Evolutionary conservation across 371 early-diverging fungal species (phyloP).

Genomic region (Blakeslea trispora): DNA sequence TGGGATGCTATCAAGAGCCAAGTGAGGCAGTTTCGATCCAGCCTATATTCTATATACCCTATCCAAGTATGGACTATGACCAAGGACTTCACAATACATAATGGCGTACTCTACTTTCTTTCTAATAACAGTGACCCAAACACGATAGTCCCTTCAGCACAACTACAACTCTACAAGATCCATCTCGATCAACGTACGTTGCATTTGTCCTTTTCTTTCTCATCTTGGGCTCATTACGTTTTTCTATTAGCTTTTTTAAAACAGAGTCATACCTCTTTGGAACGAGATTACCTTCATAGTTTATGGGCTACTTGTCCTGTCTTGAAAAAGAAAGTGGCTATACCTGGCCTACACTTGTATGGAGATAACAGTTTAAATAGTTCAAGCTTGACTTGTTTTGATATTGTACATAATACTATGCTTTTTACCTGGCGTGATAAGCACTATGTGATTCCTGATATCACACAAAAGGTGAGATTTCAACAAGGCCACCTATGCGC

Average conservation of each 20-base stretch:
- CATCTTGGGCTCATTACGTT: background rate
- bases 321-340: constrained; percentile 5
- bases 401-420: constrained; percentile 3
- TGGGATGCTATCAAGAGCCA: constrained; percentile 66
- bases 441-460: constrained; percentile 10
- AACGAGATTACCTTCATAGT: background rate
- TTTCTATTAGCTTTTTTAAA: background rate
- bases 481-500: too few relatives aligned
- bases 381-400: constrained; percentile 12
- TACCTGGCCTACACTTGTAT: constrained; percentile 17
- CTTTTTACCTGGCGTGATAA: constrained; percentile 14
- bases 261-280: background rate
- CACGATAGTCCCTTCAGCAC: constrained; percentile 18
- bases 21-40: constrained; percentile 57
- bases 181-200: constrained; percentile 19
- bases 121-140: constrained; percentile 46
- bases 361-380: constrained; percentile 2
- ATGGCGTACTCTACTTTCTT: constrained; percentile 57
- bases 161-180: constrained; percentile 31
- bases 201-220: background rate
- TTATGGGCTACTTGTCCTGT: constrained; percentile 7
- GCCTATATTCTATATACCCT: constrained; percentile 37
- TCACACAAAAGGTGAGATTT: constrained; percentile 14
- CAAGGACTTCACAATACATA: constrained; percentile 62
- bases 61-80: constrained; percentile 41